Base-by-base conservation (phyloP, 768 basidiomycete genomes). In the Trametes elegans region DNA sequence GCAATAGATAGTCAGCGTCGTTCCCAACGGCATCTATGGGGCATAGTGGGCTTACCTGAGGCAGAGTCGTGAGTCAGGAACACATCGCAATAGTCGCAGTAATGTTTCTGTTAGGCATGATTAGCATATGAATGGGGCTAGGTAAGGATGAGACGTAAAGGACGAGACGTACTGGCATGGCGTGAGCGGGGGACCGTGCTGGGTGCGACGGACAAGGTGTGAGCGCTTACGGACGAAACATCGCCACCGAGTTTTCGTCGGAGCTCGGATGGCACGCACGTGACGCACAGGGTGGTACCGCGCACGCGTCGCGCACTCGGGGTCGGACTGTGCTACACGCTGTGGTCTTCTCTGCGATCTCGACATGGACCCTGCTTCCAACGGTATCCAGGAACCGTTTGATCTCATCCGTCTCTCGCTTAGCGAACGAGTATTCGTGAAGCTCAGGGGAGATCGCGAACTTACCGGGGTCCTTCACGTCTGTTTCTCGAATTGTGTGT, bases 381-480 rank as follows among this genome's bases (percentile, higher is more conserved):
- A 84, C 55, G 83, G 85, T 61, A 93, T 93, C 68, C 91, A 93
- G 72, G 95, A 97, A 71, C 97, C 97, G 19, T 93, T 99, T 73
- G 97, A 99, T 71, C 84, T 98, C 65, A 96, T 99, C 67, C 83
- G 95, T 59, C 81, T 98, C 29, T 96, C 95, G 34, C 83, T 99
- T 60, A 93, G 90, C 68, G 97, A 99, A 78, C 93, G 95, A 48
- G 96, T 99, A 7, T 97, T 95, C 72, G 92, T 99, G 61, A 99
- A 99, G 73, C 81, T 99, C 59, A 77, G 97, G 63, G 97, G 97
- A 18, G 96, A 98, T 68, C 79, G 97, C 45, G 89, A 97, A 64
- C 75, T 99, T 40, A 84, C 87, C 3, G 96, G 96, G 9, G 84
- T 96, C 61, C 76, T 99, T 41, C 96, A 99, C 74, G 97, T 96